These are phyloP conservation scores for Fraxinus baroniana DNA, from an alignment of 305 asterid genomes.

Conservation along the genomic window DNA sequence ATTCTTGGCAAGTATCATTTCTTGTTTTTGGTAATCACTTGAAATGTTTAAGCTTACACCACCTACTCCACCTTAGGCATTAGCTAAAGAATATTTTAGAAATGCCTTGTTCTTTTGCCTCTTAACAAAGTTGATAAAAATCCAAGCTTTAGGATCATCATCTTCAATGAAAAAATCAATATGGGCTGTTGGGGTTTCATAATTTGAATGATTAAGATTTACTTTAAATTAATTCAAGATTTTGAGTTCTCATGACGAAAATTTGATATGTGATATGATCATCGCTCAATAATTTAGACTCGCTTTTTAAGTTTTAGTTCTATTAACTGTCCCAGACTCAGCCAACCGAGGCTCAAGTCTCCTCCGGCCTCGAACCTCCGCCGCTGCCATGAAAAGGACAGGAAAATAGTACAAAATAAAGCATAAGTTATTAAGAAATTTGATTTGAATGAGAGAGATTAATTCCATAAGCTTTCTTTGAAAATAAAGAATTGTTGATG, in stretches of 20 bases:
- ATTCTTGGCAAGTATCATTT: background rate
- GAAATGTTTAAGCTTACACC: background rate
- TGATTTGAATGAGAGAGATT: conserved; percentile 21
- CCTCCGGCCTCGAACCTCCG: background rate
- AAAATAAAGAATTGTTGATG: conserved; percentile 1
- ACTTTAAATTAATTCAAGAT: too few relatives aligned
- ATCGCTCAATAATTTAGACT: background rate
- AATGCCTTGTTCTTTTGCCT: background rate
- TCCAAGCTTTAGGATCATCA: background rate
- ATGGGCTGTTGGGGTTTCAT: background rate
- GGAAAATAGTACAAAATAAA: background rate
- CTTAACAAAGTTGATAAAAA: background rate
- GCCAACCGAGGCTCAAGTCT: background rate
- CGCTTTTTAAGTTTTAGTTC: background rate
- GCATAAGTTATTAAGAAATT: conserved; percentile 8
- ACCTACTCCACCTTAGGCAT: background rate
- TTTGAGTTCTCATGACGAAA: background rate
- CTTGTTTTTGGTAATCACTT: background rate
- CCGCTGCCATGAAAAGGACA: background rate
- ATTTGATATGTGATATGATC: background rate
- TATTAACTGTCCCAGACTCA: background rate
- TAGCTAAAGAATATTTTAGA: background rate
- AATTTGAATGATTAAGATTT: background rate
- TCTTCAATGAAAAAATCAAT: background rate
- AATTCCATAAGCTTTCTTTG: conserved; percentile 22